These are phyloP conservation scores for Starmerella floricola DNA, from an alignment of 805 yeast species.

Conservation along the genomic window DNA sequence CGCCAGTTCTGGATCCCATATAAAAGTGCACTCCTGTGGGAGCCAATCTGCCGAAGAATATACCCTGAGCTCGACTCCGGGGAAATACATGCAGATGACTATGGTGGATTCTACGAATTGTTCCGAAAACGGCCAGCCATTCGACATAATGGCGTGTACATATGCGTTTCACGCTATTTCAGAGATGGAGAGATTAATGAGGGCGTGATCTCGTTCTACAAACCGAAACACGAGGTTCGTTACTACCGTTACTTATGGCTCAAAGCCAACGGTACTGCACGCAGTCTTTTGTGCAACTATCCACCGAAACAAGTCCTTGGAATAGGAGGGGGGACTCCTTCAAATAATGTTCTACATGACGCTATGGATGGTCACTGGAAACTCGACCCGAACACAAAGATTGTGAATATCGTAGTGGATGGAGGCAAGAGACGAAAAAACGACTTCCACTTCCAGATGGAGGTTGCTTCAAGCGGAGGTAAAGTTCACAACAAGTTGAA, in stretches of 20 bases:
- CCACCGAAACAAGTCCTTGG: constrained; percentile 59
- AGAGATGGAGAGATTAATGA: constrained; percentile 62
- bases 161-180: constrained; percentile 71
- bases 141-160: constrained; percentile 72
- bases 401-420: constrained; percentile 35
- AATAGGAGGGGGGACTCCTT: constrained; percentile 17
- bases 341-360: constrained; percentile 1
- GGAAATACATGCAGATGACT: constrained; percentile 11
- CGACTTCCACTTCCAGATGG: constrained; percentile 51
- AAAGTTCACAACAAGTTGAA: constrained; percentile 55
- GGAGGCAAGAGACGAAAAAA: constrained; percentile 45
- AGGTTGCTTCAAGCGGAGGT: constrained; percentile 48
- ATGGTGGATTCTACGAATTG: constrained; percentile 38
- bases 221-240: constrained; percentile 73
- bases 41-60: constrained; percentile 19
- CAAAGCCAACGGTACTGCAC: constrained; percentile 62
- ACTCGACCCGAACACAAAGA: constrained; percentile 45
- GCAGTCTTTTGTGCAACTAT: constrained; percentile 54
- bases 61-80: constrained; percentile 16
- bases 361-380: constrained; percentile 32
- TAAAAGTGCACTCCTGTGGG: constrained; percentile 23
- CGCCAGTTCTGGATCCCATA: constrained; percentile 17
- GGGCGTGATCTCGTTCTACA: constrained; percentile 40
- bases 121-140: constrained; percentile 57
- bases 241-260: constrained; percentile 80